These are phyloP conservation scores for Crucibulum laeve DNA, from an alignment of 768 basidiomycete genomes.

Conservation along the genomic window DNA sequence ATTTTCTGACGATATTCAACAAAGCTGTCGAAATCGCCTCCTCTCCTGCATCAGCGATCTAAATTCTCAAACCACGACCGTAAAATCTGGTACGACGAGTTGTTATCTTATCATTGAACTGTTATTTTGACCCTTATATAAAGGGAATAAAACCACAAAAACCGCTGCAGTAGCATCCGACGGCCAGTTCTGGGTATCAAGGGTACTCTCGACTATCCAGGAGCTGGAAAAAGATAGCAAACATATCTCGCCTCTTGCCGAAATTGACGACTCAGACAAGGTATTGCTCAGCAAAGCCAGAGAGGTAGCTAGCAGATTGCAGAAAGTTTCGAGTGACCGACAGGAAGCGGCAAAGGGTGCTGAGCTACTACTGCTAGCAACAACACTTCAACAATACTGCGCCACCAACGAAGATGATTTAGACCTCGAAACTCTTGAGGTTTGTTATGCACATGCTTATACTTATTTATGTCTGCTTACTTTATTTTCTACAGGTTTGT, in stretches of 20 bases:
- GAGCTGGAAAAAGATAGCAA: slow-evolving; percentile 63
- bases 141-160: slow-evolving; percentile 51
- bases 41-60: slow-evolving; percentile 74
- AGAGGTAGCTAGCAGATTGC: slow-evolving; percentile 35
- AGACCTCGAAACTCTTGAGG: slow-evolving; percentile 61
- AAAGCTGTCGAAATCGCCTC: slow-evolving; percentile 64
- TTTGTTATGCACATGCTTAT: slow-evolving; percentile 17
- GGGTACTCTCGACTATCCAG: slow-evolving; percentile 52
- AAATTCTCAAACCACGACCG: slow-evolving; percentile 45
- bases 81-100: slow-evolving; percentile 45
- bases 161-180: slow-evolving; percentile 60
- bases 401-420: slow-evolving; percentile 47
- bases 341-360: slow-evolving; percentile 63
- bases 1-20: slow-evolving; percentile 69
- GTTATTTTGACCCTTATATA: slow-evolving; percentile 1
- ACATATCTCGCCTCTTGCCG: slow-evolving; percentile 51
- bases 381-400: slow-evolving; percentile 71
- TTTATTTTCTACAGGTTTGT: slow-evolving; percentile 41
- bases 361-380: slow-evolving; percentile 66
- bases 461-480: slow-evolving; percentile 6
- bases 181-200: slow-evolving; percentile 77
- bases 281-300: slow-evolving; percentile 41
- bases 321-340: slow-evolving; percentile 33
- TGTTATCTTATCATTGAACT: not conserved
- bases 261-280: slow-evolving; percentile 52